Evolutionary conservation across 148 eudicot genomes (phyloP), one percentile per base, ranked within the genome.

Genomic region (Pharnaceum exiguum): DNA sequence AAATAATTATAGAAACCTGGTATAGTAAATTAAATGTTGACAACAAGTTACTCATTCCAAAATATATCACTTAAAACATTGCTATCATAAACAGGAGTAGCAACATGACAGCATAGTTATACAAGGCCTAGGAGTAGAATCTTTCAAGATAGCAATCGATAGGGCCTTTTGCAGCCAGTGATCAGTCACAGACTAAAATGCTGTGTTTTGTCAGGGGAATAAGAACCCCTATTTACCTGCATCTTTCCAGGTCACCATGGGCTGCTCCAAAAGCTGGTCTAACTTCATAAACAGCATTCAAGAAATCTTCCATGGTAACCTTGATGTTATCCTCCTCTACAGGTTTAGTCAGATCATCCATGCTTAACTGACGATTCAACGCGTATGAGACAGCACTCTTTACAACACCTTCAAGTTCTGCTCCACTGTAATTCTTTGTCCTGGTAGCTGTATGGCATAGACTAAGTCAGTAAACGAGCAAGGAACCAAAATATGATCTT

Each of bases 361-460:
- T 80, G 71, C 71, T 94, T 57, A 94, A 46, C 59, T 94, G 96
- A 23, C 95, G 75, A 58, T 94, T 89, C 67, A 94, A 77, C 49
- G 99, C 99, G 77, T 60, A 94, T 19, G 99, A 94, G 16, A 86
- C 96, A 54, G 99, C 96, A 84, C 99, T 89, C 72, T 94, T 94
- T 15, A 86, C 99, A 52, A 89, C 96, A 74, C 99, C 99, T 80
- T 94, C 99, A 72, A 94, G 99, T 68, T 94, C 99, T 28, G 99
- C 99, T 24, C 99, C 99, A 74, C 99, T 94, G 44, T 86, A 94
- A 71, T 94, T 94, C 80, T 89, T 94, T 67, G 99, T 79, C 68
- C 85, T 75, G 43, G 96, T 95, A 73, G 99, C 99, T 85, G 70
- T 67, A 52, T 51, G 53, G 27, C 2, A 39, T 21, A 50, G 6